Conservation (phyloP, 1,139 yeast genomes). For the Oligophagozyma castellii region DNA sequence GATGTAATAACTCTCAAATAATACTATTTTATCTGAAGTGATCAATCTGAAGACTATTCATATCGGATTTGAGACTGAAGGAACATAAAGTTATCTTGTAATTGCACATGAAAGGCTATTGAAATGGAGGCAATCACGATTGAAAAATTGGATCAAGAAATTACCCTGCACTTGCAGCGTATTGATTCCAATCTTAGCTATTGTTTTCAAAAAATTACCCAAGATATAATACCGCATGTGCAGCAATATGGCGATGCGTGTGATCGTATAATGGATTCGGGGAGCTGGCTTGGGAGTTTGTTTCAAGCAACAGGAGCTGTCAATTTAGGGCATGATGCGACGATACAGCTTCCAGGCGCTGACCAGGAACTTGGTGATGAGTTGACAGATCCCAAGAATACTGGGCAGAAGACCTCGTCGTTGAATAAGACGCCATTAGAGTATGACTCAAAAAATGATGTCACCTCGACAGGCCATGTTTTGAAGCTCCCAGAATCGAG, state of each 20-base stretch:
- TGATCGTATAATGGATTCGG: slow-evolving; percentile 20
- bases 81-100: too few relatives aligned
- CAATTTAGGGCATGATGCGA: slow-evolving; percentile 10
- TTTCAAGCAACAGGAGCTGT: slow-evolving; percentile 22
- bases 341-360: slow-evolving; percentile 1
- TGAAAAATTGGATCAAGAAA: slow-evolving; percentile 68
- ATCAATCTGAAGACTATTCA: too few relatives aligned
- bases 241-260: slow-evolving; percentile 17
- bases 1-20: too few relatives aligned
- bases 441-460: slow-evolving; percentile 10
- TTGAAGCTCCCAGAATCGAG: slow-evolving; percentile 17
- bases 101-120: too few relatives aligned
- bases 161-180: slow-evolving; percentile 64
- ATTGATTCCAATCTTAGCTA: slow-evolving; percentile 42
- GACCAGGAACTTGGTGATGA: neutral
- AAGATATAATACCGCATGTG: slow-evolving; percentile 22
- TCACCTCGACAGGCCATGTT: slow-evolving; percentile 18
- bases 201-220: slow-evolving; percentile 21
- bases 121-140: too few relatives aligned
- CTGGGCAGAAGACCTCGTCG: neutral
- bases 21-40: too few relatives aligned
- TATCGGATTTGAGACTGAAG: too few relatives aligned
- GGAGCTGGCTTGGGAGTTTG: slow-evolving; percentile 20
- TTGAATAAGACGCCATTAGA: neutral
- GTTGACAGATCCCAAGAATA: neutral